These are phyloP conservation scores for Pholiota molesta DNA, from an alignment of 768 basidiomycete species.

Conservation along the genomic window DNA sequence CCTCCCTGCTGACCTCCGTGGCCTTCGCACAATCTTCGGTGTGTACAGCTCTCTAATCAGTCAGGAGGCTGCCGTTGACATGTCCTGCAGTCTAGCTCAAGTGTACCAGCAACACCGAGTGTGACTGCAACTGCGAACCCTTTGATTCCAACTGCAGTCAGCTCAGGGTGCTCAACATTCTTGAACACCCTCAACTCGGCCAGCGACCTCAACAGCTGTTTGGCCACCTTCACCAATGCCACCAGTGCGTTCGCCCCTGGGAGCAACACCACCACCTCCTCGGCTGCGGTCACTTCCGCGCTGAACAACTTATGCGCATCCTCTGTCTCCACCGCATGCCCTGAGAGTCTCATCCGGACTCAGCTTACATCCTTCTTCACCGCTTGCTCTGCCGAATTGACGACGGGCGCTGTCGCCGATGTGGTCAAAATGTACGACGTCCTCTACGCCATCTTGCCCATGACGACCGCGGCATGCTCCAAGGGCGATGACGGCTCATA, in stretches of 20 bases:
- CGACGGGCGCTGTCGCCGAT: slow-evolving; percentile 41
- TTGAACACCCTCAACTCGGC: slow-evolving; percentile 67
- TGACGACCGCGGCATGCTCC: slow-evolving; percentile 70
- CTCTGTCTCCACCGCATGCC: slow-evolving; percentile 51
- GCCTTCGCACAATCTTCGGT: slow-evolving; percentile 56
- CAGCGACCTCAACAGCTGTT: slow-evolving; percentile 59
- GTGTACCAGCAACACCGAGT: slow-evolving; percentile 24
- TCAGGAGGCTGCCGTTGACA: not conserved
- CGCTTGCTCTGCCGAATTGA: slow-evolving; percentile 74
- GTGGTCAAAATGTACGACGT: slow-evolving; percentile 78
- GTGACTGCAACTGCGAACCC: slow-evolving; percentile 34
- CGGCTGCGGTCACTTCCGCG: slow-evolving; percentile 51
- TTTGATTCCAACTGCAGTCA: slow-evolving; percentile 73
- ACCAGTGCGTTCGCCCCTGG: slow-evolving; percentile 58
- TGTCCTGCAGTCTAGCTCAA: slow-evolving; percentile 9
- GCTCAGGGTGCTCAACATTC: slow-evolving; percentile 55
- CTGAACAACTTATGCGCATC: slow-evolving; percentile 59
- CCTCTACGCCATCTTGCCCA: slow-evolving; percentile 70
- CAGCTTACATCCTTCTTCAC: slow-evolving; percentile 72
- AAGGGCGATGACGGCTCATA: slow-evolving; percentile 72
- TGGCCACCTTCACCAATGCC: slow-evolving; percentile 59
- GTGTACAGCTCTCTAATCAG: slow-evolving; percentile 11
- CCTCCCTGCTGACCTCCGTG: slow-evolving; percentile 52
- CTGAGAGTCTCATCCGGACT: slow-evolving; percentile 56
- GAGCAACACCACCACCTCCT: slow-evolving; percentile 40